Percentiles rank a stretch among this genome's conserved stretches.
phyloP scores from a whole-genome alignment of 169 alveolate species.

The Babesia sp. region DNA sequence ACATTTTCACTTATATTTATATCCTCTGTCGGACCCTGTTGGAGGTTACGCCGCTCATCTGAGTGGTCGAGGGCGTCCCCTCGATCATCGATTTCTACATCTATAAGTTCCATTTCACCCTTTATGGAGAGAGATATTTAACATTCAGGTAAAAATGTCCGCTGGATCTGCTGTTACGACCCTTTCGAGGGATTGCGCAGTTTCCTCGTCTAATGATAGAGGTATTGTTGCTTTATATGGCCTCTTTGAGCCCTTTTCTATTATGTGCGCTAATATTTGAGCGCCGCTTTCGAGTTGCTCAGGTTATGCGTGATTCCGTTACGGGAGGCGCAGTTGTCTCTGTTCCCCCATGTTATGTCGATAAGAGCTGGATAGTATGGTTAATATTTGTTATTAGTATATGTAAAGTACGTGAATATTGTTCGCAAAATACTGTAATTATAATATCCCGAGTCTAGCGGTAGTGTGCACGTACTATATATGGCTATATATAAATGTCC shows the following conservation, averaged over 20 bases:
- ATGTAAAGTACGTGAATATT: too few species aligned
- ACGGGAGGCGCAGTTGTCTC: too few species aligned
- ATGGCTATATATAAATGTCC: too few species aligned
- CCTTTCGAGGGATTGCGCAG: too few species aligned
- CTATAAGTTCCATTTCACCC: constrained; percentile 55
- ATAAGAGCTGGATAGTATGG: background rate
- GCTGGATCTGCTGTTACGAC: too few species aligned
- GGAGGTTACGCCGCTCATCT: background rate
- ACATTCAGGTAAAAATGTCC: too few species aligned
- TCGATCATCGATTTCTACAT: constrained; percentile 59
- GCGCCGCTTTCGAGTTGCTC: background rate
- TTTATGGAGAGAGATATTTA: too few species aligned
- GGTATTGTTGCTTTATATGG: background rate
- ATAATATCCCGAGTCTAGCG: too few species aligned
- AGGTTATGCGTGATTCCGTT: background rate
- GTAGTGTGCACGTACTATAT: too few species aligned
- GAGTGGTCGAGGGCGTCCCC: constrained; percentile 45
- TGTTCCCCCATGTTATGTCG: background rate
- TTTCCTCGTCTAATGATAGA: too few species aligned
- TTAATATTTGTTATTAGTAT: too few species aligned
- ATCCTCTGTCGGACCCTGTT: background rate
- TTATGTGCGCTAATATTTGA: background rate
- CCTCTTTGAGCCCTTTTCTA: background rate
- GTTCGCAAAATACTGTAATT: too few species aligned
- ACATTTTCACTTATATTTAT: background rate